A percentile compares a stretch with the other conserved stretches of the same genome.
These are phyloP conservation scores for Spiromastix sp. DNA, from an alignment of 2,329 filamentous ascomycete genomes.

Conservation along the genomic window DNA sequence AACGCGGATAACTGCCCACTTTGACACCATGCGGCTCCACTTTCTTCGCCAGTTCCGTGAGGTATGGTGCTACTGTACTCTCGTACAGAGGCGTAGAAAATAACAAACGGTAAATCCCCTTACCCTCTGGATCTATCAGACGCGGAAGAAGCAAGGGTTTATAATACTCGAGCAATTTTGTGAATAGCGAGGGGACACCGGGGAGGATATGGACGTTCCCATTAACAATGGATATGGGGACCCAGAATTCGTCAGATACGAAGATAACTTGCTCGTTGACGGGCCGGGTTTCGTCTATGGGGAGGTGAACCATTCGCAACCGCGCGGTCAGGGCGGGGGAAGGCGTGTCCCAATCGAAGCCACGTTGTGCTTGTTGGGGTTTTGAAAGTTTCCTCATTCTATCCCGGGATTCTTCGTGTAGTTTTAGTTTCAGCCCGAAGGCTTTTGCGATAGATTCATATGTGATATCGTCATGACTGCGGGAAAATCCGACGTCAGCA, in stretches of 20 bases:
- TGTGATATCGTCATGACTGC: slow-evolving; percentile 91
- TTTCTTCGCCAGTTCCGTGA: slow-evolving; percentile 66
- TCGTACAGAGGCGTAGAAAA: slow-evolving; percentile 83
- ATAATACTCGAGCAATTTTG: slow-evolving; percentile 64
- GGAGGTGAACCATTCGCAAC: slow-evolving; percentile 81
- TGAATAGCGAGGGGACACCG: slow-evolving; percentile 77
- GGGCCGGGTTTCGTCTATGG: slow-evolving; percentile 57
- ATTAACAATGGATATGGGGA: slow-evolving; percentile 80
- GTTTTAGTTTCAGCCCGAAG: slow-evolving; percentile 63
- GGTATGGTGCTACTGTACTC: slow-evolving; percentile 70
- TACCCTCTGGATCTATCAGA: slow-evolving; percentile 67
- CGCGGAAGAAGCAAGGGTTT: slow-evolving; percentile 62
- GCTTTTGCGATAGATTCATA: slow-evolving; percentile 90
- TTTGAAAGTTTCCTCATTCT: slow-evolving; percentile 77
- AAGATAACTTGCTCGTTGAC: slow-evolving; percentile 67
- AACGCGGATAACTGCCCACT: slow-evolving; percentile 88
- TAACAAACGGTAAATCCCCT: slow-evolving; percentile 66
- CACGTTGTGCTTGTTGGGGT: slow-evolving; percentile 58
- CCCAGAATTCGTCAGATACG: slow-evolving; percentile 73
- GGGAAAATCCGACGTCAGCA: background rate
- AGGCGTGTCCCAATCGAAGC: slow-evolving; percentile 77
- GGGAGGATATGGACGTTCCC: slow-evolving; percentile 90
- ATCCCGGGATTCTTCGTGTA: slow-evolving; percentile 66
- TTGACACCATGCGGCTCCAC: slow-evolving; percentile 72
- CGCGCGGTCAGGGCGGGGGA: slow-evolving; percentile 70